Evolutionary conservation across 495 filamentous ascomycete species (phyloP), one percentile per base, ranked within the genome.

Genomic region (Trichoderma asperelloides): DNA sequence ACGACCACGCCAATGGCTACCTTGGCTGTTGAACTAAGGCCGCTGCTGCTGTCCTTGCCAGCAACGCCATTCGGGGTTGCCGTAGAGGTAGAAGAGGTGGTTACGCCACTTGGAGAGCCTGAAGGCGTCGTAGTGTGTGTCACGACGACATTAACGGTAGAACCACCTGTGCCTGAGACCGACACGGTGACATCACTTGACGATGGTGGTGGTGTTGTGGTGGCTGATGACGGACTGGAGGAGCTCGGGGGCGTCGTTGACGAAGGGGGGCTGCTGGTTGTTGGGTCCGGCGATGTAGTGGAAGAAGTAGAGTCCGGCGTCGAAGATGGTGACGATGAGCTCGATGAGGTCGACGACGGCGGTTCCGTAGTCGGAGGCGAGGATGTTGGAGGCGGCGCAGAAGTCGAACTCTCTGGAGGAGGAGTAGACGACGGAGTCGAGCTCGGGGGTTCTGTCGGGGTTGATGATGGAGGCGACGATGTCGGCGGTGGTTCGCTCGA

Each of bases 1-100:
- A 98, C 89, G 8, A 97, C 92, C 0, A 98, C 95, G 2, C 94
- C 96, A 23, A 98, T 86, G 8, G 96, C 95, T 69, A 95, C 95
- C 67, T 84, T 93, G 25, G 87, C 88, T 68, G 72, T 68, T 68
- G 67, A 72, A 73, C 73, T 49, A 66, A 80, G 66, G 1, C 71
- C 72, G 2, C 73, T 71, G 62, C 33, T 16, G 28, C 11, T 39
- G 40, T 33, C 41, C 21, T 45, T 47, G n/a, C 64, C 64, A 13
- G 64, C 55, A 18, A 60, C 16, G 23, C 55, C 55, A 30, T 60
- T 60, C 13, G 75, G 69, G 16, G 77, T 80, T 18, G 76, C 74
- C 1, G 78, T 77, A 12, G 70, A 30, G 2, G 65, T 68, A 21
- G 67, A 66, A 11, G 76, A 68, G 16, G 68, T 68, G n/a, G 73